Evolutionary conservation across 352 stramenopile genomes (phyloP), one percentile per base, ranked within the genome.

Genomic region (Halophytophthora batemanensis): DNA sequence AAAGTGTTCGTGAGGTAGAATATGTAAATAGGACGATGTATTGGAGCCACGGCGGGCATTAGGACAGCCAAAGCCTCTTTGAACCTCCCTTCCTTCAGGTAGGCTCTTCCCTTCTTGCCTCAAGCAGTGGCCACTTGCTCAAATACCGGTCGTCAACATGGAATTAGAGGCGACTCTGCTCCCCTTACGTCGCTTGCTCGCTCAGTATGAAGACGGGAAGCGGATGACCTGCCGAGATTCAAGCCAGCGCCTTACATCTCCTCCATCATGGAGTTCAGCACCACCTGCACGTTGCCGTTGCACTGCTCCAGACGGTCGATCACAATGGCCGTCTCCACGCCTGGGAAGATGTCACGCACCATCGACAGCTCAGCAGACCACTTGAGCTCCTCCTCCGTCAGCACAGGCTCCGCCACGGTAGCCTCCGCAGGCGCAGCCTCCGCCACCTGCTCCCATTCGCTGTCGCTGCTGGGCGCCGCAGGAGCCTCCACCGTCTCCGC

Each of bases 261-360:
- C 49, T 90, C 82, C 79, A 92, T 90, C 25, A 94, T 44, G 36
- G 76, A 66, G 70, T 94, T 91, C 18, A 94, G 21, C 36, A 90
- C 84, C 11, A 93, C 67, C 54, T 90, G 63, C 37, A 94, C 78
- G 50, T 94, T 86, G 62, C 84, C 84, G 42, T 89, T 84, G 66
- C 70, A 80, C 54, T 84, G 72, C 74, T 93, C 82, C 38, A 94
- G 67, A 50, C 71, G 71, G 43, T 87, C 74, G 45, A 91, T 74
- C 25, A 79, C 58, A 21, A 55, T 35, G 14, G 43, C 50, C 17
- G 73, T 53, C 29, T 88, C 74, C 4, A 77, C 74, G 14, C 60
- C 68, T 0, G 84, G 84, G 45, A 94, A 77, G 50, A 94, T 87
- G 66, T 89, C 74, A 41, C 66, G 77, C 45, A 94, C 70, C 61